Evolutionary conservation across 179 eudicot genomes (phyloP).

Genomic region (Spinacia oleracea): DNA sequence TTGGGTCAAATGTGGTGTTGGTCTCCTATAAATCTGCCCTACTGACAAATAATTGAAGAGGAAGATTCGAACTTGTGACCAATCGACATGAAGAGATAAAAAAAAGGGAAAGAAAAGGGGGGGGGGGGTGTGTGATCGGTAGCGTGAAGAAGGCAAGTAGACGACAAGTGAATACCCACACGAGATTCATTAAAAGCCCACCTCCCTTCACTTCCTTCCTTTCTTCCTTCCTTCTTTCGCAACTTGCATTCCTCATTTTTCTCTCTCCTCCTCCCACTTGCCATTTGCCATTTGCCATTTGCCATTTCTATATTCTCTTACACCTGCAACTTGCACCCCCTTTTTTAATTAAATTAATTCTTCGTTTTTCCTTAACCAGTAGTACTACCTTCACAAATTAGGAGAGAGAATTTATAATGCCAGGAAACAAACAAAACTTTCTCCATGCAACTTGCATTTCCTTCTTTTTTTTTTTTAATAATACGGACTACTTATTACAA

Average conservation of each 20-base stretch:
- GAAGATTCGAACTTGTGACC: too few species aligned
- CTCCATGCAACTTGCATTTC: constrained; percentile 14
- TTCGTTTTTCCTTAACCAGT: neutral
- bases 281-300: neutral
- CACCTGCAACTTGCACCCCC: constrained; percentile 21
- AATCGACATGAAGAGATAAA: too few species aligned
- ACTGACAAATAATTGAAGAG: too few species aligned
- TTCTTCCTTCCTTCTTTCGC: neutral
- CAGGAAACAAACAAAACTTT: neutral
- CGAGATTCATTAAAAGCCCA: constrained; percentile 15
- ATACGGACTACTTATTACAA: neutral
- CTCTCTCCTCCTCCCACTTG: neutral
- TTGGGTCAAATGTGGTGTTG: too few species aligned
- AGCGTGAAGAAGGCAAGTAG: constrained; percentile 17
- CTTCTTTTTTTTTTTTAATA: neutral
- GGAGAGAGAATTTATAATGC: neutral
- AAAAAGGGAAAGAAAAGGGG: neutral
- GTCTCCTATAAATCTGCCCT: too few species aligned
- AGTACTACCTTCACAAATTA: neutral
- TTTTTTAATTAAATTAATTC: neutral
- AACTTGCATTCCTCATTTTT: constrained; percentile 13
- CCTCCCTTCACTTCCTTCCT: neutral
- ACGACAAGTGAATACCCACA: constrained; percentile 14
- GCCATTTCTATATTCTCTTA: constrained; percentile 2
- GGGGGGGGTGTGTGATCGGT: neutral